Evolutionary conservation across 164 flowering plant species (phyloP), one percentile per base, ranked within the genome.

Genomic region (Vitis rupestris): DNA sequence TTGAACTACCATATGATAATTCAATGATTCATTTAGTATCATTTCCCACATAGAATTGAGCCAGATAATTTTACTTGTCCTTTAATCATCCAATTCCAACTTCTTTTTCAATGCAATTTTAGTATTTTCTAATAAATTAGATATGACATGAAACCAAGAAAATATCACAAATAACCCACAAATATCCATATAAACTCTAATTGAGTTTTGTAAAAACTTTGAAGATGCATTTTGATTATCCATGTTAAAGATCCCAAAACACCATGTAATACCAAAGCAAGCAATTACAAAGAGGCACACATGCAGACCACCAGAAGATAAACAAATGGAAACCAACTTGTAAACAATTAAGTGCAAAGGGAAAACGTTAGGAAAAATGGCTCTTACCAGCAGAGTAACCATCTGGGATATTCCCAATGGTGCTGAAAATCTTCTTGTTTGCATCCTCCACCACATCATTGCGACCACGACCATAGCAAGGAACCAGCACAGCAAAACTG

Each of bases 401-500:
- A 71, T 82, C 82, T 10, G 84, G 73, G 58, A 83, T 70, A 52
- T 82, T 83, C 30, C 75, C 83, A 80, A 84, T 67, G 51, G 83
- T 82, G 54, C 74, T 83, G 69, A 86, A 78, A 61, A 84, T 27
- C 56, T 77, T 88, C 63, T 72, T 83, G 56, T 70, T 80, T 9
- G 84, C 10, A 69, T 63, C 68, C 52, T 78, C 80, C 64, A 67
- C 79, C 59, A 72, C 8, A 69, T 83, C 80, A 19, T 67, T 71
- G 16, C 74, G 69, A 56, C 82, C 81, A 61, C 76, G 81, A 4
- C 91, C 90, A 80, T 92, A 92, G 70, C 96, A 90, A 3, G 87
- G 98, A 76, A 92, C 98, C 67, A 92, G 74, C 77, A 92, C 98
- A 16, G 91, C 98, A 68, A 92, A 92, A 70, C 94, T 88, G 71